A percentile compares a stretch with the other conserved stretches of the same genome.
Evolutionary conservation across 2,329 filamentous ascomycete species (phyloP).

Genomic region (Colletotrichum eremochloae): DNA sequence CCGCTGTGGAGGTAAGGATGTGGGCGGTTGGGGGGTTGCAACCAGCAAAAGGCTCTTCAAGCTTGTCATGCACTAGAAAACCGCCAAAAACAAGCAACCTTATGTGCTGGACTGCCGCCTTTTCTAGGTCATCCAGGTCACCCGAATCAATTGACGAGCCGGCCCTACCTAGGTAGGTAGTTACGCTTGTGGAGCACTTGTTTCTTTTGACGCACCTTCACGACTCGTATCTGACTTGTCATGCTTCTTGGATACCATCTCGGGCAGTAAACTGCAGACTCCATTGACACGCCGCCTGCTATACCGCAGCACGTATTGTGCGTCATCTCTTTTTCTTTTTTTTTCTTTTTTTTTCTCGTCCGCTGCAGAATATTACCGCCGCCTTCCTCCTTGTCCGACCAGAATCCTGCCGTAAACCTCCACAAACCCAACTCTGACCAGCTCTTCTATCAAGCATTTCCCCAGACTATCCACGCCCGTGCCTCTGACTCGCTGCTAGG

Average conservation of each 20-base stretch:
- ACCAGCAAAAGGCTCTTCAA: constrained; percentile 11
- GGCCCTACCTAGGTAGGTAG: neutral
- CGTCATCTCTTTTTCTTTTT: neutral
- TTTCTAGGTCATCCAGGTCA: neutral
- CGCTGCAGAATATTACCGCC: constrained; percentile 8
- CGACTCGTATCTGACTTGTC: constrained; percentile 31
- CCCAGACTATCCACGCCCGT: constrained; percentile 36
- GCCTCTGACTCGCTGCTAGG: constrained; percentile 28
- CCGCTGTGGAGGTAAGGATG: constrained; percentile 1
- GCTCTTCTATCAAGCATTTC: constrained; percentile 16
- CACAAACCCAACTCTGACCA: constrained; percentile 20
- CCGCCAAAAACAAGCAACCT: neutral
- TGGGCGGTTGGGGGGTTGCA: constrained; percentile 5
- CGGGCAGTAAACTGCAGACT: constrained; percentile 12
- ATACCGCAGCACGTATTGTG: neutral
- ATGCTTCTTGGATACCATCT: constrained; percentile 25
- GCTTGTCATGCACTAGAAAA: neutral
- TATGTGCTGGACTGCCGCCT: neutral
- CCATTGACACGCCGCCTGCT: neutral
- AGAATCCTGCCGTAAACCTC: constrained; percentile 14
- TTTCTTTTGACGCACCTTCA: constrained; percentile 32
- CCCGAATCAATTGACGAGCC: constrained; percentile 27
- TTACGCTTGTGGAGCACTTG: constrained; percentile 5
- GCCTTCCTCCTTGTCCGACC: constrained; percentile 13
- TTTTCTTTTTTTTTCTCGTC: neutral